These are phyloP conservation scores for Aspergillus candidus DNA, from an alignment of 2,329 filamentous ascomycete genomes.

Conservation along the genomic window DNA sequence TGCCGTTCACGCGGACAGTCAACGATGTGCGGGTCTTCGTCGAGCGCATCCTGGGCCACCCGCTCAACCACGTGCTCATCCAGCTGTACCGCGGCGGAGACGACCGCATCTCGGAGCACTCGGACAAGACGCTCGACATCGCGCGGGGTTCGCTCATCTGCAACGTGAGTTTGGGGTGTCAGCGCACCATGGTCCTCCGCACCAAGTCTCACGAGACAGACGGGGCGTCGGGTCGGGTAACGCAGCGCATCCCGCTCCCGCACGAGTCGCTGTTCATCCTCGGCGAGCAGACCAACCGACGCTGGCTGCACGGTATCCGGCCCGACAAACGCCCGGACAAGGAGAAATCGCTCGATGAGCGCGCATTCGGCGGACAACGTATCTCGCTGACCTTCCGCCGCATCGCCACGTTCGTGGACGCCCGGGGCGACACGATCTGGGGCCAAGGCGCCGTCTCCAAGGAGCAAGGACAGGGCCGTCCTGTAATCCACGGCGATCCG, in stretches of 20 bases:
- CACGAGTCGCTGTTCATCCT: slow-evolving; percentile 87
- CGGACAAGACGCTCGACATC: slow-evolving; percentile 94
- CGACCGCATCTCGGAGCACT: slow-evolving; percentile 94
- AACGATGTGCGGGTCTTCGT: slow-evolving; percentile 60
- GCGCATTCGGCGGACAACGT: slow-evolving; percentile 66
- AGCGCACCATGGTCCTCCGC: slow-evolving; percentile 82
- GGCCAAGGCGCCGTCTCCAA: slow-evolving; percentile 81
- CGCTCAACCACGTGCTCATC: slow-evolving; percentile 85
- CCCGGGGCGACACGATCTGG: slow-evolving; percentile 67
- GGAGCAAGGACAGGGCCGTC: slow-evolving; percentile 51
- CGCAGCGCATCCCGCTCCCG: slow-evolving; percentile 66
- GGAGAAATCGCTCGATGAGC: slow-evolving; percentile 65
- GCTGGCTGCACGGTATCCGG: slow-evolving; percentile 88
- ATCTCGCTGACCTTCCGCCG: slow-evolving; percentile 88
- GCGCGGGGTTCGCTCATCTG: slow-evolving; percentile 73
- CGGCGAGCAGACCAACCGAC: slow-evolving; percentile 71
- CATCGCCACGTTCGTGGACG: slow-evolving; percentile 77
- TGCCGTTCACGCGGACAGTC: slow-evolving; percentile 70
- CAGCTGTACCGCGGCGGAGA: slow-evolving; percentile 84
- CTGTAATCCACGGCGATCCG: slow-evolving; percentile 64
- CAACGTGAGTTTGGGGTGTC: slow-evolving; percentile 88
- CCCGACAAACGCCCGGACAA: slow-evolving; percentile 68
- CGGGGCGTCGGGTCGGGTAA: slow-evolving; percentile 44
- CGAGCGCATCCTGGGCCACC: slow-evolving; percentile 68
- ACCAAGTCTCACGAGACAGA: slow-evolving; percentile 49